A percentile compares a stretch with the other conserved stretches of the same genome.
These are phyloP conservation scores for Arachis stenosperma DNA, from an alignment of 306 rosid species.

Conservation along the genomic window DNA sequence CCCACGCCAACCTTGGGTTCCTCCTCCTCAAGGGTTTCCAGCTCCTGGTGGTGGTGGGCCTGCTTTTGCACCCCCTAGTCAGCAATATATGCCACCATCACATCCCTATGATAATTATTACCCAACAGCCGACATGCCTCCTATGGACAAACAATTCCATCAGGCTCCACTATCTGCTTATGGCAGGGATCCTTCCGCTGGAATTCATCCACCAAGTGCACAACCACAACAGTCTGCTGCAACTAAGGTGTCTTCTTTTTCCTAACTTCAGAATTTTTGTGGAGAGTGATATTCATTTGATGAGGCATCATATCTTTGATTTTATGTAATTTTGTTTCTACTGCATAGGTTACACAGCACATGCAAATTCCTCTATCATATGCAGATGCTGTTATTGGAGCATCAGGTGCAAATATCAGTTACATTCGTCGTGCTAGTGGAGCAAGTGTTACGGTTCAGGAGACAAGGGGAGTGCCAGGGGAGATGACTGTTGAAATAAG, in stretches of 20 bases:
- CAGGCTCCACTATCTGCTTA: constrained; percentile 50
- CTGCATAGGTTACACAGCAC: constrained; percentile 50
- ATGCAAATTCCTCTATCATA: constrained; percentile 56
- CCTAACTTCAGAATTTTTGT: constrained; percentile 17
- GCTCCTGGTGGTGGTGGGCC: constrained; percentile 41
- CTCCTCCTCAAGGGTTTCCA: constrained; percentile 48
- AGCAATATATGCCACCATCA: constrained; percentile 49
- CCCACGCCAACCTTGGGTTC: constrained; percentile 49
- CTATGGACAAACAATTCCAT: constrained; percentile 43
- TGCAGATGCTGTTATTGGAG: constrained; percentile 56
- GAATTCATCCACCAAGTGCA: constrained; percentile 33
- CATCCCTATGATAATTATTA: constrained; percentile 50
- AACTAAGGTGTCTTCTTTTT: constrained; percentile 39
- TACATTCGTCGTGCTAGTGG: constrained; percentile 56
- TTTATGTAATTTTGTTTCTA: constrained; percentile 16
- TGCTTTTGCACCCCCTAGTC: constrained; percentile 47
- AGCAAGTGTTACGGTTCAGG: constrained; percentile 52
- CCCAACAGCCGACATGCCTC: constrained; percentile 45
- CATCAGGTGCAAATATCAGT: constrained; percentile 50
- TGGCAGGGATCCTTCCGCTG: constrained; percentile 44
- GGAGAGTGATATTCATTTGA: background rate
- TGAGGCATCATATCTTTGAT: background rate
- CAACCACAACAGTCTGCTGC: constrained; percentile 41
- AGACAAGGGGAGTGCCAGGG: constrained; percentile 53
- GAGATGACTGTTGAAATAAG: constrained; percentile 58